A percentile compares a stretch with the other conserved stretches of the same genome.
Conservation (phyloP, 371 early-diverging fungal species). For the Polyrhizophydium stewartii region DNA sequence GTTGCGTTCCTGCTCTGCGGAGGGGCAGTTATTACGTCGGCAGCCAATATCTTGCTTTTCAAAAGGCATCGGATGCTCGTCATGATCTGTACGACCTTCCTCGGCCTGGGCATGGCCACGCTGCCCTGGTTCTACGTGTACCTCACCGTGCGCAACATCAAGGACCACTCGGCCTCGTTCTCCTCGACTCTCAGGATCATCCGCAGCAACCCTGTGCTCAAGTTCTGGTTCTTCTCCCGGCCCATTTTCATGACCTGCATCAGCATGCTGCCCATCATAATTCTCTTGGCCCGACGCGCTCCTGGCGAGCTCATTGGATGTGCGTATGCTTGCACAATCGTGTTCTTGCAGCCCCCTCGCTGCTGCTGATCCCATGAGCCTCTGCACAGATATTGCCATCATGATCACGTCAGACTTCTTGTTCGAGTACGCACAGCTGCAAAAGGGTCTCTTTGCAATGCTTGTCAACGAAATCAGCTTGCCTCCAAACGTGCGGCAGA, state of each 20-base stretch:
- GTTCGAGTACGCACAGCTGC: not conserved
- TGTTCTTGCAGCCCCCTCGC: no score
- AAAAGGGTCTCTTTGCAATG: not conserved
- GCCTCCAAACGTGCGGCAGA: not conserved
- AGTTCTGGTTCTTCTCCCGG: not conserved
- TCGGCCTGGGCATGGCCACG: not conserved
- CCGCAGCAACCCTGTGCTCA: not conserved
- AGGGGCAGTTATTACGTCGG: no score
- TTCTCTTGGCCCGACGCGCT: no score
- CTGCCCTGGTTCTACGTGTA: not conserved
- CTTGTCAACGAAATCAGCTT: not conserved
- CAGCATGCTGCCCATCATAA: not conserved
- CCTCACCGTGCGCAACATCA: not conserved
- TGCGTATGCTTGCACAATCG: no score
- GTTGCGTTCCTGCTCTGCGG: not conserved
- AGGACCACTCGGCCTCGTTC: not conserved
- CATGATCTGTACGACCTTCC: no score
- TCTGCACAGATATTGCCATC: not conserved
- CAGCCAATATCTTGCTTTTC: no score
- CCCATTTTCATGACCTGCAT: not conserved
- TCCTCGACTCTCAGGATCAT: not conserved
- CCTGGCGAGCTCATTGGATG: no score
- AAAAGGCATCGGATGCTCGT: no score
- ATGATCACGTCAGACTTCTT: not conserved
- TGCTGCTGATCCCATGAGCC: no score